Percentiles rank a stretch among this genome's conserved stretches.
phyloP scores from a whole-genome alignment of 2,329 filamentous ascomycete genomes.

The Whalleya microplaca region DNA sequence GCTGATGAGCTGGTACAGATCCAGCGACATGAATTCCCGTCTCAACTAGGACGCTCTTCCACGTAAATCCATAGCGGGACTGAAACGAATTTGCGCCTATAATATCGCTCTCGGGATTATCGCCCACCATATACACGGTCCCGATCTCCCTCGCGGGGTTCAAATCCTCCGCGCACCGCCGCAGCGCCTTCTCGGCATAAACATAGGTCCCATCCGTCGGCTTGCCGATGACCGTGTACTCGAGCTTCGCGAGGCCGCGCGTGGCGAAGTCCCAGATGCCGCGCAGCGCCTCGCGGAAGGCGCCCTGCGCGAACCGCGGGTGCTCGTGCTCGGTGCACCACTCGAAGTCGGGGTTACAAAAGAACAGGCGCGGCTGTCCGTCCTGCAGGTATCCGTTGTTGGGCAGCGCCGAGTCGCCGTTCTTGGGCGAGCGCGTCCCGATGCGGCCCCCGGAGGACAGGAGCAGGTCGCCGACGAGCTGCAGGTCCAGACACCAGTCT shows the following conservation, averaged over 20 bases:
- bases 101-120: conserved; percentile 71
- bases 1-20: conserved; percentile 52
- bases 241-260: conserved; percentile 46
- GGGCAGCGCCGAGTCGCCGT: conserved; percentile 46
- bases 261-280: conserved; percentile 62
- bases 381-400: conserved; percentile 53
- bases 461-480: conserved; percentile 38
- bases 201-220: conserved; percentile 65
- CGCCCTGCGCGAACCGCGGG: conserved; percentile 71
- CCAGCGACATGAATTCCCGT: conserved; percentile 65
- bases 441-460: conserved; percentile 56
- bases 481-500: conserved; percentile 42
- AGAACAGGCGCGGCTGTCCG: conserved; percentile 67
- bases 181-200: conserved; percentile 66
- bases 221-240: conserved; percentile 67
- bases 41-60: conserved; percentile 68
- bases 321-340: conserved; percentile 70
- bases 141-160: background rate
- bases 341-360: conserved; percentile 71
- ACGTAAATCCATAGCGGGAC: conserved; percentile 59
- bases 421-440: conserved; percentile 64
- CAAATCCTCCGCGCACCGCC: conserved; percentile 31
- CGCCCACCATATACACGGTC: conserved; percentile 75
- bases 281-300: conserved; percentile 65
- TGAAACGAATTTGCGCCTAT: conserved; percentile 66